Base-by-base conservation (phyloP, 495 filamentous ascomycete genomes). In the Beverwykella pulmonaria region DNA sequence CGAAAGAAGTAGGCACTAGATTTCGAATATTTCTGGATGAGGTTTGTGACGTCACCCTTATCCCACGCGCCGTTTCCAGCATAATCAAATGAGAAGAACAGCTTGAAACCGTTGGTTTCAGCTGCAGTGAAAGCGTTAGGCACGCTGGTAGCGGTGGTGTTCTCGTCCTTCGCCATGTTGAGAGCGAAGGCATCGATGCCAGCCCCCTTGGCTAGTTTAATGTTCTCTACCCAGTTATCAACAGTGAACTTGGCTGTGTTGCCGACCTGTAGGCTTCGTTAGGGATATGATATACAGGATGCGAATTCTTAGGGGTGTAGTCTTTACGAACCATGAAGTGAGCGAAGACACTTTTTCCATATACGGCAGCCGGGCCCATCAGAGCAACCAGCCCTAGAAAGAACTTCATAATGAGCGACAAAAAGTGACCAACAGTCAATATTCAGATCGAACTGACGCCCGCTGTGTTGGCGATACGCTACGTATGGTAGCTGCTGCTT, bases 111-210 rank as follows among this genome's bases (percentile, higher is more conserved):
- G 15, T 6, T n/a, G n/a, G n/a, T 39, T 78, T 72, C 12, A 30
- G 82, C 80, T 6, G 88, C 88, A 7, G 82, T 84, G 23, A 76
- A 65, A 67, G 84, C 89, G 71, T 14, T 76, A 64, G 1, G 88
- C 73, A 56, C 84, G 82, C 8, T 61, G 67, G 20, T 77, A 84
- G 6, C 0, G 73, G 70, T 58, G 3, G 81, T 79, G 0, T 81
- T 19, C 14, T 32, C 7, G 6, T 7, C 36, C 36, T 9, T 41
- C 9, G 36, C 89, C 48, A 90, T 81, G 62, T 92, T 91, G 30
- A 92, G 71, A 0, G 85, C 89, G 69, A 92, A 92, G 2, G 85
- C 89, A 70, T 92, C 89, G 54, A 92, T 90, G 34, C 85, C 82
- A 0, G 84, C 80, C 10, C 10, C 25, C 20, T 54, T 14, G 7